phyloP scores from a whole-genome alignment of 2,329 filamentous ascomycete genomes.

The Aspergillus latus region DNA sequence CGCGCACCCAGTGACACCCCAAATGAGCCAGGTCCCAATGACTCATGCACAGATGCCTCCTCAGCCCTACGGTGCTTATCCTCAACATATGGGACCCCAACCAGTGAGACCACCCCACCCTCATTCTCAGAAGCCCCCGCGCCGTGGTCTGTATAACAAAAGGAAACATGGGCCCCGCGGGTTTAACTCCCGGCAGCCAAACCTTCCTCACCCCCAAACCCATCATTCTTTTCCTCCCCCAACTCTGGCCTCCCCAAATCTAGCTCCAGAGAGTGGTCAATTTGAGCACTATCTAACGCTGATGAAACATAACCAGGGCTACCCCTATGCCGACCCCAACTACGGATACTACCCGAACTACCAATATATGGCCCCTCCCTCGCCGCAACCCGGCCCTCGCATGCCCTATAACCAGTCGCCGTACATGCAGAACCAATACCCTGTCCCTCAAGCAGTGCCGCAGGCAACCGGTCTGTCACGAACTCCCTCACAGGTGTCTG shows the following conservation, averaged over 20 bases:
- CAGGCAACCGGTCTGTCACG: conserved; percentile 75
- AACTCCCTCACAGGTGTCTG: conserved; percentile 75
- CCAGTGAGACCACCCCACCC: conserved; percentile 56
- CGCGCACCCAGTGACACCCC: conserved; percentile 67
- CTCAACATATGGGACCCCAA: conserved; percentile 57
- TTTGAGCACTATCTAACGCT: conserved; percentile 72
- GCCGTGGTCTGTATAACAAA: conserved; percentile 38
- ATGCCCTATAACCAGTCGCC: conserved; percentile 51
- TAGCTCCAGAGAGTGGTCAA: conserved; percentile 67
- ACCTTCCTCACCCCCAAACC: conserved; percentile 24
- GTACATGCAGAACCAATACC: conserved; percentile 56
- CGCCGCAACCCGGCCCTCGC: conserved; percentile 48
- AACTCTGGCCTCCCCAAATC: conserved; percentile 67
- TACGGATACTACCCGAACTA: conserved; percentile 49
- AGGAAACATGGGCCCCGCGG: conserved; percentile 30
- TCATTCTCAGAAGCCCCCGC: conserved; percentile 29
- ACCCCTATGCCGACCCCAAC: conserved; percentile 44
- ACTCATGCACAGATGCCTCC: conserved; percentile 64
- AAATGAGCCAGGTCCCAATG: conserved; percentile 70
- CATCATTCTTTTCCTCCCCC: conserved; percentile 36
- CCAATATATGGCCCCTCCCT: conserved; percentile 45
- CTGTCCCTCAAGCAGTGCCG: conserved; percentile 45
- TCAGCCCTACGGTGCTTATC: conserved; percentile 58
- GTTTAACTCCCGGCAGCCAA: conserved; percentile 22
- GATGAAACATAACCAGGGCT: conserved; percentile 62